phyloP scores from a whole-genome alignment of 1,284 basidiomycete genomes.

The Pseudozyma flocculosa region DNA sequence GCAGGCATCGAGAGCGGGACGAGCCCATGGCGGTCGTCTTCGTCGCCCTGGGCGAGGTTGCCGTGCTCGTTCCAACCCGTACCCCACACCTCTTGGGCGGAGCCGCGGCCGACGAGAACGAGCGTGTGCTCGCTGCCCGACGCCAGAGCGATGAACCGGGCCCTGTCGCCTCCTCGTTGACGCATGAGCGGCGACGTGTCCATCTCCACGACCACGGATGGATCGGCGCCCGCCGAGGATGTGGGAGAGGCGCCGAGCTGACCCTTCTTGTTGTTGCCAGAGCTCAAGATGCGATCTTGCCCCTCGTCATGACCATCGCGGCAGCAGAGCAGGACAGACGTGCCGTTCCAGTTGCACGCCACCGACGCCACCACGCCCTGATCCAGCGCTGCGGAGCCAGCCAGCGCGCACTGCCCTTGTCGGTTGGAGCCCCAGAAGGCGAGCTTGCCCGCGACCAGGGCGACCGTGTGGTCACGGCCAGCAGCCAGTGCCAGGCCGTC shows the following conservation, averaged over 20 bases:
- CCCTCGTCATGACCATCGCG: not conserved
- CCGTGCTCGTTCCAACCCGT: slow-evolving; percentile 44
- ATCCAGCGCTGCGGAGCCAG: not conserved
- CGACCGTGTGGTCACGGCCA: slow-evolving; percentile 21
- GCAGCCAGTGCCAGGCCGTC: slow-evolving; percentile 7
- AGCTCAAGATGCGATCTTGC: slow-evolving; percentile 1
- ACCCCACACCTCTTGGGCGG: slow-evolving; percentile 16
- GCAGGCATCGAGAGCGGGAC: slow-evolving; percentile 9
- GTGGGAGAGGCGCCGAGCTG: slow-evolving; percentile 12
- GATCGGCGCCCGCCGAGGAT: not conserved
- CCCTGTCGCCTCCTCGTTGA: not conserved
- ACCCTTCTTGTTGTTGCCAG: slow-evolving; percentile 27
- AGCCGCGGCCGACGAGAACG: slow-evolving; percentile 7
- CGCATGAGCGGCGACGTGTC: too few species aligned
- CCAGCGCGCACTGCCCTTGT: slow-evolving; percentile 11
- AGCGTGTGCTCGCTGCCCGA: slow-evolving; percentile 39
- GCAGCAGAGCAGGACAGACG: slow-evolving; percentile 5
- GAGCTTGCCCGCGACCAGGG: slow-evolving; percentile 4
- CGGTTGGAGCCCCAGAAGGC: slow-evolving; percentile 16
- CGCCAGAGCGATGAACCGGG: slow-evolving; percentile 7
- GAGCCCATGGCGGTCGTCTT: slow-evolving; percentile 17
- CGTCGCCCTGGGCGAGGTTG: slow-evolving; percentile 36
- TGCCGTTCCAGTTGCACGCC: slow-evolving; percentile 34
- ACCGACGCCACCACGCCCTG: slow-evolving; percentile 3
- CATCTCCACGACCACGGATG: too few species aligned